These are phyloP conservation scores for Nicotiana attenuata DNA, from an alignment of 257 asterid species.

Conservation along the genomic window DNA sequence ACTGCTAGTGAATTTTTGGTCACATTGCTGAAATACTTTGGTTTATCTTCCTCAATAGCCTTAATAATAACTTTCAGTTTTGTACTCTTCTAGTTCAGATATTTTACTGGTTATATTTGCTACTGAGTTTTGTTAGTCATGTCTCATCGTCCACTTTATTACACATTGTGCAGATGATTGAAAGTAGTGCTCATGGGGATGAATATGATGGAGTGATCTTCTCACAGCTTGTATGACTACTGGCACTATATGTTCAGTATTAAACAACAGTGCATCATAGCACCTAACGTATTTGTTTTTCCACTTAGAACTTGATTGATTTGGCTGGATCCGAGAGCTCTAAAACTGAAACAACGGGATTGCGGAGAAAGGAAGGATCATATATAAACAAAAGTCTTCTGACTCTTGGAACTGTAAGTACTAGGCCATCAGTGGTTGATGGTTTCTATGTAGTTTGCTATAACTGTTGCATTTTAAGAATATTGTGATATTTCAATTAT, in stretches of 20 bases:
- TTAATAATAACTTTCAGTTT: not conserved
- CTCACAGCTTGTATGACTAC: conserved; percentile 78
- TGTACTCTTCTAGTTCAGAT: not conserved
- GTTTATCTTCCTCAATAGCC: not conserved
- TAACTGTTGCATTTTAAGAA: not conserved
- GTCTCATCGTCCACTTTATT: conserved; percentile 2
- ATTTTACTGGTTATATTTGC: not conserved
- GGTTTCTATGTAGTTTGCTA: not conserved
- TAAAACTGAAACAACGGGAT: conserved; percentile 89
- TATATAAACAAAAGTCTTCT: conserved; percentile 95
- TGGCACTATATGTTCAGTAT: conserved; percentile 11
- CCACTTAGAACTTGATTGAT: conserved; percentile 73
- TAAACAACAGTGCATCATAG: not conserved
- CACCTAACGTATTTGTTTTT: conserved; percentile 21
- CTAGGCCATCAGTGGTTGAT: not conserved
- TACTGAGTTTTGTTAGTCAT: not conserved
- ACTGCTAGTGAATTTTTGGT: not conserved
- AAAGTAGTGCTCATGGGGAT: conserved; percentile 93
- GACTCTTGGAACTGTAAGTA: conserved; percentile 95
- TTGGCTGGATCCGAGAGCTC: conserved; percentile 99
- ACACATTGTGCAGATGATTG: conserved; percentile 63
- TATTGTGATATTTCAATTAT: not conserved
- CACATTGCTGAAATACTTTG: not conserved
- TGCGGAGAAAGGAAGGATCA: conserved; percentile 97
- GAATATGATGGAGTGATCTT: conserved; percentile 95